A percentile compares a stretch with the other conserved stretches of the same genome.
phyloP scores from a whole-genome alignment of 306 rosid species.

The Herpetospermum pedunculosum region DNA sequence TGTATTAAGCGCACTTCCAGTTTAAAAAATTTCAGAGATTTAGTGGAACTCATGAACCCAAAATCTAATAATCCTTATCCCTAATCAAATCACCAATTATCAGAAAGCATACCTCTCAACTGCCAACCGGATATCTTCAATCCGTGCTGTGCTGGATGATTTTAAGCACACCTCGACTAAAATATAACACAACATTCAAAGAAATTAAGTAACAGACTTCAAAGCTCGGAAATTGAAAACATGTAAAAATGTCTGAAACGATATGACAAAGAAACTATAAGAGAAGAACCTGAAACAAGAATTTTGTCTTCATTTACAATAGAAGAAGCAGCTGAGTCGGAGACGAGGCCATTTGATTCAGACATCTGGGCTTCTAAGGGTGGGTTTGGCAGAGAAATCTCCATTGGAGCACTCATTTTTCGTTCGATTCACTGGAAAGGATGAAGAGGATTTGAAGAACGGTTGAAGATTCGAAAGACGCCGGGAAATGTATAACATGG shows the following conservation, averaged over 20 bases:
- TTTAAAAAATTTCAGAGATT: not conserved
- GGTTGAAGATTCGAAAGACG: not conserved
- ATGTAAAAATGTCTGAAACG: not conserved
- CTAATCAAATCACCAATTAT: not conserved
- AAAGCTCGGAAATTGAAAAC: not conserved
- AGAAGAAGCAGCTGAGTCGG: constrained; percentile 22
- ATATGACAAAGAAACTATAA: not conserved
- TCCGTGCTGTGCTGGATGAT: constrained; percentile 67
- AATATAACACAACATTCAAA: not conserved
- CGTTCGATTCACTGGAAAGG: not conserved
- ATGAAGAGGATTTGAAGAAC: not conserved
- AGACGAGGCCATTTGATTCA: constrained; percentile 26
- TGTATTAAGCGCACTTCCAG: not conserved
- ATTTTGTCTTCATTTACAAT: constrained; percentile 37
- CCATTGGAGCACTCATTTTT: constrained; percentile 68
- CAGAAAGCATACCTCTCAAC: constrained; percentile 42
- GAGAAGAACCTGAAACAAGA: constrained; percentile 52
- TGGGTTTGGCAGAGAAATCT: constrained; percentile 33
- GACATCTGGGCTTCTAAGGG: constrained; percentile 13
- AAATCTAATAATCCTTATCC: not conserved
- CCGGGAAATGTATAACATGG: constrained; percentile 5
- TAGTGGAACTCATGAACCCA: constrained; percentile 4
- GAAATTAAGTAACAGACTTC: not conserved
- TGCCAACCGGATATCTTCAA: constrained; percentile 54
- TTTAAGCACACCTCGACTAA: constrained; percentile 79